Base-by-base conservation (phyloP, 2,329 filamentous ascomycete genomes). In the Penicillium griseofulvum region DNA sequence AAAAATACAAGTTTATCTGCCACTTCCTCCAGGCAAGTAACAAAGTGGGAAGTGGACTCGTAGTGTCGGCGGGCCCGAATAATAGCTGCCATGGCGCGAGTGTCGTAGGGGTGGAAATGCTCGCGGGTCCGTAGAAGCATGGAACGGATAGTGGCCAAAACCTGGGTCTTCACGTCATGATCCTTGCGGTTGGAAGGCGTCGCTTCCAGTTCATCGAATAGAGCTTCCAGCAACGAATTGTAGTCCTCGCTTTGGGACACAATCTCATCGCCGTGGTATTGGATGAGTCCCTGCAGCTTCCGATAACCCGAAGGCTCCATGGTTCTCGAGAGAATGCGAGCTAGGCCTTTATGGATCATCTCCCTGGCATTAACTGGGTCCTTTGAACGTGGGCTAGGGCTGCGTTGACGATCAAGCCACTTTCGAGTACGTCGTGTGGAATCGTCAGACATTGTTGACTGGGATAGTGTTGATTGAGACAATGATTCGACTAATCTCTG, bases 231-330 rank as follows among this genome's bases (percentile, higher is more conserved):
- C 55, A 76, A 64, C 29, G 70, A 64, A 52, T 73, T 68, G 57
- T 74, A 77, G 38, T 73, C 71, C 19, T 61, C 60, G 37, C 71
- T 69, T 29, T 72, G 68, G 19, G 65, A 58, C 17, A 74, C 70
- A 26, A 77, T 67, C 7, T 66, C 61, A 26, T 72, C 66, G 42
- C 62, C 62, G 26, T 75, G 71, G 43, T 68, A 69, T 54, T 72
- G 67, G 57, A 77, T 71, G 16, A 77, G 58, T 5, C 67, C 67
- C 54, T 78, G 75, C 5, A 78, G 59, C 55, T 76, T 76, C 8
- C 74, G 70, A 54, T 76, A 77, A 26, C 73, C 75, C 37, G 71
- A 70, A 19, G 76, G 71, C 49, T 76, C 75, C 57, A 78, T 70
- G 3, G 63, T 65, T 26, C 68, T 67, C 0, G 69, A 65, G 19